These are phyloP conservation scores for Gypsophila paniculata DNA, from an alignment of 179 eudicot genomes.

Conservation along the genomic window DNA sequence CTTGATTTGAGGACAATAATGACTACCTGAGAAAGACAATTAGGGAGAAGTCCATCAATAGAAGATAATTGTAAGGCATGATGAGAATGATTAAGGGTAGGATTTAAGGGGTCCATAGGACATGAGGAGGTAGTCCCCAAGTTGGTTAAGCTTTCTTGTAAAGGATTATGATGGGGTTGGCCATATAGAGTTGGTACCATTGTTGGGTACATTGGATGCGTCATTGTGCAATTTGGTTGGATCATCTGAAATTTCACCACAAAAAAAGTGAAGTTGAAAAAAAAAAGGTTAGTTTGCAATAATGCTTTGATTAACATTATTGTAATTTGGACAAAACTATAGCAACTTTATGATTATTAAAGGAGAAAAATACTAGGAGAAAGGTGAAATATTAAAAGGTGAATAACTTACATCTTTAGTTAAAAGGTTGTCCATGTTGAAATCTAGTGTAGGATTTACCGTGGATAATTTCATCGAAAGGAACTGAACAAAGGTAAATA, in stretches of 20 bases:
- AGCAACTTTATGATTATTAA: background rate
- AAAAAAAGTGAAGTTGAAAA: slow-evolving; percentile 16
- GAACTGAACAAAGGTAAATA: slow-evolving; percentile 37
- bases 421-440: slow-evolving; percentile 43
- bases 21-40: slow-evolving; percentile 56
- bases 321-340: background rate
- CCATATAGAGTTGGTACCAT: slow-evolving; percentile 50
- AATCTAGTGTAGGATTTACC: slow-evolving; percentile 52
- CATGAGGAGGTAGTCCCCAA: slow-evolving; percentile 24
- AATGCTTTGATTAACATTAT: slow-evolving; percentile 2
- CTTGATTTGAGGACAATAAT: background rate
- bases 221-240: slow-evolving; percentile 40
- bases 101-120: slow-evolving; percentile 29
- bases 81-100: slow-evolving; percentile 30
- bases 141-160: slow-evolving; percentile 29
- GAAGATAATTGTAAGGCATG: slow-evolving; percentile 48
- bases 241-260: slow-evolving; percentile 39
- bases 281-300: background rate
- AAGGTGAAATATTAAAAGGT: background rate
- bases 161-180: slow-evolving; percentile 44
- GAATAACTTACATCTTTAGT: slow-evolving; percentile 62
- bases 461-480: slow-evolving; percentile 82
- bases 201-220: slow-evolving; percentile 49
- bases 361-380: background rate
- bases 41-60: slow-evolving; percentile 42